Conservation (phyloP, 345 rosid species). For the Cardamine resedifolia region DNA sequence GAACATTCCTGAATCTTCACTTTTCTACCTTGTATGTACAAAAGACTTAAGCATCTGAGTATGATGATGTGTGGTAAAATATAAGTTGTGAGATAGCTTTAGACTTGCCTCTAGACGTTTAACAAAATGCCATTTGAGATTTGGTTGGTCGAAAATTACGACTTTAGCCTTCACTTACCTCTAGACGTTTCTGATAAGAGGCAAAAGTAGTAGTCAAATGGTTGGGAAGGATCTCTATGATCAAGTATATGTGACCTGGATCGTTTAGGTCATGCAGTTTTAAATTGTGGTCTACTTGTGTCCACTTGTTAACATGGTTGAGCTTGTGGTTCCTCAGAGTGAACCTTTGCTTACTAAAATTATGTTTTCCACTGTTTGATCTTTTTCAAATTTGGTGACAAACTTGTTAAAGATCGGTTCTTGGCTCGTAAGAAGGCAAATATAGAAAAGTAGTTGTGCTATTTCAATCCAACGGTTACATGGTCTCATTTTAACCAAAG, state of each 20-base stretch:
- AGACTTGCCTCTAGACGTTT: no score
- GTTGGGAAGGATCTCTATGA: background rate
- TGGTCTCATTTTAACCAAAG: no score
- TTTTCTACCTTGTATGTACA: background rate
- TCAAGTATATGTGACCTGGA: no score
- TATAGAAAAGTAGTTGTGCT: no score
- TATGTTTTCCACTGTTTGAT: no score
- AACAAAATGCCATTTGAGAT: background rate
- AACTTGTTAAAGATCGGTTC: no score
- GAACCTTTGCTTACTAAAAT: no score
- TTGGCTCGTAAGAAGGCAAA: no score
- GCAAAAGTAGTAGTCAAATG: background rate
- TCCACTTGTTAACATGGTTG: no score
- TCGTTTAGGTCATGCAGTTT: background rate
- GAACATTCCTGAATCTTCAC: background rate
- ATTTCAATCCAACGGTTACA: no score
- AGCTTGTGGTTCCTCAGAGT: background rate
- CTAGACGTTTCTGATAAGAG: background rate
- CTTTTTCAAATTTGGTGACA: no score
- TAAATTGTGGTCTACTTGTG: no score
- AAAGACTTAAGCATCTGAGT: background rate
- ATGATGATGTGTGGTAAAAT: background rate
- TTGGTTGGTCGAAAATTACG: background rate
- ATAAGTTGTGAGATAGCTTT: background rate
- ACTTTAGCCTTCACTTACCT: background rate